Conservation (phyloP, 352 stramenopile species). For the Phytopythium chamaehyphon region DNA sequence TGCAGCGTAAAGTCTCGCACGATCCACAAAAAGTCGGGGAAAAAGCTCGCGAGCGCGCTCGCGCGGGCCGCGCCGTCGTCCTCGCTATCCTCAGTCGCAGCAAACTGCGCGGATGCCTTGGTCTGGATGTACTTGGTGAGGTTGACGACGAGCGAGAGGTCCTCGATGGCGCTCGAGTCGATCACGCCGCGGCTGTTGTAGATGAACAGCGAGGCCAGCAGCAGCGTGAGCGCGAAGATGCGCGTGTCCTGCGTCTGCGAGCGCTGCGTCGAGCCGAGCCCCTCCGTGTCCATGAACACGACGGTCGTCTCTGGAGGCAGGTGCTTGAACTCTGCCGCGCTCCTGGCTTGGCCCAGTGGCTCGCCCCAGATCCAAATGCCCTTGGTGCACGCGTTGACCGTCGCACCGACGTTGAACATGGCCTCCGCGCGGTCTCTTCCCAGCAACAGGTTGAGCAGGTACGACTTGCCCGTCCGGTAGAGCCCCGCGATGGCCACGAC, state of each 20-base stretch:
- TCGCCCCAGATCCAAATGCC: constrained; percentile 83
- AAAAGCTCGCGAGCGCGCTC: constrained; percentile 52
- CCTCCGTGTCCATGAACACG: constrained; percentile 78
- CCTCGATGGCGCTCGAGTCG: constrained; percentile 64
- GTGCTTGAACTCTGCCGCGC: constrained; percentile 32
- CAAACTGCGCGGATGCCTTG: constrained; percentile 15
- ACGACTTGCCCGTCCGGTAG: constrained; percentile 81
- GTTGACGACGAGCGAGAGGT: constrained; percentile 77
- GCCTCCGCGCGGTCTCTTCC: constrained; percentile 34
- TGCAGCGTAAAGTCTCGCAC: constrained; percentile 76
- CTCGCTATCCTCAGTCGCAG: constrained; percentile 6
- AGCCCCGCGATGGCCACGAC: constrained; percentile 70
- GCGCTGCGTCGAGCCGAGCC: constrained; percentile 56
- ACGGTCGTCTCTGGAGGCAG: constrained; percentile 42
- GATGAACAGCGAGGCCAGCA: constrained; percentile 69
- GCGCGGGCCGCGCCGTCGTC: constrained; percentile 1
- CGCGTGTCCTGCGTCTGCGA: constrained; percentile 67
- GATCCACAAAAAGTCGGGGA: constrained; percentile 73
- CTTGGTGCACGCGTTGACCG: constrained; percentile 74
- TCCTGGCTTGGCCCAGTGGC: constrained; percentile 15
- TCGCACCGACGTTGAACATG: constrained; percentile 75
- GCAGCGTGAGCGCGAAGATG: constrained; percentile 64
- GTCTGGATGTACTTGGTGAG: constrained; percentile 71
- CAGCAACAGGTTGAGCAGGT: constrained; percentile 68
- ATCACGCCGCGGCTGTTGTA: constrained; percentile 81